A percentile compares a stretch with the other conserved stretches of the same genome.
Conservation (phyloP, 2,329 filamentous ascomycete genomes). For the Xylaria sp. region DNA sequence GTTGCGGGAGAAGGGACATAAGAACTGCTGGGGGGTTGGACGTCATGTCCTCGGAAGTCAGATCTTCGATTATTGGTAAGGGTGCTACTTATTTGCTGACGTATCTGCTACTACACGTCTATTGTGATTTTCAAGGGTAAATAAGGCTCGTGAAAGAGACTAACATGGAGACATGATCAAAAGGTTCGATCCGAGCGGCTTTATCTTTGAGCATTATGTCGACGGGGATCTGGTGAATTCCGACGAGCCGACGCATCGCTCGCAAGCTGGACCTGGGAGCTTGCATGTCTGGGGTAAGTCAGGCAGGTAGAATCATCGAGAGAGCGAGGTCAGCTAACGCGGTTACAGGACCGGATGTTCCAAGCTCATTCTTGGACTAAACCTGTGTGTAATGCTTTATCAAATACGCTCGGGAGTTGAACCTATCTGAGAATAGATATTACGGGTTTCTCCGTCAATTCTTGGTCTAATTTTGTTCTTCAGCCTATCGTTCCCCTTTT, state of each 20-base stretch:
- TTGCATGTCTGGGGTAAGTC: conserved; percentile 58
- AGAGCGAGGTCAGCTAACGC: conserved; percentile 15
- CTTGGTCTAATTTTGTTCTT: neutral
- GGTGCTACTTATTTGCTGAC: no score
- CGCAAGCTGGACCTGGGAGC: conserved; percentile 54
- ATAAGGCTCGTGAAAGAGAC: neutral
- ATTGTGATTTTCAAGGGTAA: no score
- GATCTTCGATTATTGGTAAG: conserved; percentile 76
- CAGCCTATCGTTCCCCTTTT: neutral
- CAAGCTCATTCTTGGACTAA: conserved; percentile 43
- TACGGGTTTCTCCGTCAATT: neutral
- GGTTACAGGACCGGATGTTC: conserved; percentile 44
- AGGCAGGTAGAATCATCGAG: neutral
- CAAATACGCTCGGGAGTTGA: no score
- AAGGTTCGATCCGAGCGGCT: conserved; percentile 69
- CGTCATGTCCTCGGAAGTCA: conserved; percentile 76
- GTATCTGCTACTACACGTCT: neutral
- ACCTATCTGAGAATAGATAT: neutral
- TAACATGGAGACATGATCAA: neutral
- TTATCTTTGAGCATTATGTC: conserved; percentile 76
- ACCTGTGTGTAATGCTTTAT: neutral
- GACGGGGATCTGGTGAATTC: conserved; percentile 73
- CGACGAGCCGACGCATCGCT: conserved; percentile 59
- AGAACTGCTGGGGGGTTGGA: conserved; percentile 76
- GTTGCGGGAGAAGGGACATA: conserved; percentile 70